Evolutionary conservation across 495 filamentous ascomycete species (phyloP).

Genomic region (Cryomyces minteri): DNA sequence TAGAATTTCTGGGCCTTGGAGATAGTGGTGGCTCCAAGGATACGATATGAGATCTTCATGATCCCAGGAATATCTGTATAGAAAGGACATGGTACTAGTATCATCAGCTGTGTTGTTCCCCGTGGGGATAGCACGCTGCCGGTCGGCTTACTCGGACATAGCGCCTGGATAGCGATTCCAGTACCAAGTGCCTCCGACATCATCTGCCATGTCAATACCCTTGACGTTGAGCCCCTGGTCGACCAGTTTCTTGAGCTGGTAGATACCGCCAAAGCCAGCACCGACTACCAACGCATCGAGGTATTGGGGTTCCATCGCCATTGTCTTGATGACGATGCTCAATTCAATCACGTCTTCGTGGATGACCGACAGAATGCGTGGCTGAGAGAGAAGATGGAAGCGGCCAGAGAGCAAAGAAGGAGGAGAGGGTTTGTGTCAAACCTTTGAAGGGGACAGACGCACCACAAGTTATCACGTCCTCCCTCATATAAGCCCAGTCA

Average conservation of each 20-base stretch:
- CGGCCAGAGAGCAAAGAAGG: no score
- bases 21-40: slow-evolving; percentile 1
- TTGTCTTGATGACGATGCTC: slow-evolving; percentile 9
- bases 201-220: slow-evolving; percentile 4
- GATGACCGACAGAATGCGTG: no score
- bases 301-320: neutral
- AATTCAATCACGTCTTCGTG: no score
- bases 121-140: neutral
- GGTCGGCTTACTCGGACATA: neutral
- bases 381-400: no score
- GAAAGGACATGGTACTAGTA: slow-evolving; percentile 4
- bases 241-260: neutral
- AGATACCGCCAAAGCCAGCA: slow-evolving; percentile 8
- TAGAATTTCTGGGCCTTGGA: slow-evolving; percentile 1
- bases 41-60: slow-evolving; percentile 6
- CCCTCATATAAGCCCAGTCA: no score
- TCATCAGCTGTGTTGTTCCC: neutral
- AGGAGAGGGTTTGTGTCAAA: slow-evolving; percentile 30
- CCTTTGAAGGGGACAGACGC: slow-evolving; percentile 19
- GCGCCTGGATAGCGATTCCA: slow-evolving; percentile 5
- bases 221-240: slow-evolving; percentile 5
- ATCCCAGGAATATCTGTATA: slow-evolving; percentile 13
- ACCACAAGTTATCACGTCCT: no score
- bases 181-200: slow-evolving; percentile 5
- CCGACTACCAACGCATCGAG: slow-evolving; percentile 9